Conservation (phyloP, 352 stramenopile genomes). For the Globisporangium mamillatum region DNA sequence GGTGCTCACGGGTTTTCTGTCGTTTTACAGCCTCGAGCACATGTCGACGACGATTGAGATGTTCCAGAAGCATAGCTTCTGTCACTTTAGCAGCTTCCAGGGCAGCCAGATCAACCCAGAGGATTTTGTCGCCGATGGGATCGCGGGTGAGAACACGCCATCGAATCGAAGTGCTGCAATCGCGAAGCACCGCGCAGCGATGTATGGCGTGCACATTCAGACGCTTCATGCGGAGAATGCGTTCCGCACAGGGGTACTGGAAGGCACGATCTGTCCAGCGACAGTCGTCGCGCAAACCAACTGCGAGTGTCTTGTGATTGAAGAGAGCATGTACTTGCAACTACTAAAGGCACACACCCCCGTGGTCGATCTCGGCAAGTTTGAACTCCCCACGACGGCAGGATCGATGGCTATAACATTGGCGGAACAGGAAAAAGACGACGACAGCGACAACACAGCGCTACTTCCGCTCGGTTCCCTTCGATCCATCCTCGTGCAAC, state of each 20-base stretch:
- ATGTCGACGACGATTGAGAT: constrained; percentile 55
- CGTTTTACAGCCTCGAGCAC: constrained; percentile 63
- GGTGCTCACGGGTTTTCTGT: constrained; percentile 50
- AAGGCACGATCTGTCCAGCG: constrained; percentile 36
- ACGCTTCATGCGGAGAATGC: constrained; percentile 47
- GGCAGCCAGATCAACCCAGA: constrained; percentile 30
- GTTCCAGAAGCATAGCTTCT: constrained; percentile 62
- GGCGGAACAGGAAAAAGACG: neutral
- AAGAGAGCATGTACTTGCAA: constrained; percentile 38
- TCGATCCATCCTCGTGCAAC: constrained; percentile 11
- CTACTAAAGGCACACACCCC: constrained; percentile 37
- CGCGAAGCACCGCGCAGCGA: constrained; percentile 31
- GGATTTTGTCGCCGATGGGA: constrained; percentile 21
- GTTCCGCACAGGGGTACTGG: constrained; percentile 51
- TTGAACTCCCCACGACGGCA: neutral
- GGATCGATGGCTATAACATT: neutral
- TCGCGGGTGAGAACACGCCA: neutral
- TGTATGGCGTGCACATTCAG: constrained; percentile 57
- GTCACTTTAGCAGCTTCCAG: constrained; percentile 34
- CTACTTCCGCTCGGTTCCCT: constrained; percentile 1
- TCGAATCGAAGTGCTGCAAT: constrained; percentile 11
- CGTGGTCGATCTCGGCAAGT: constrained; percentile 28
- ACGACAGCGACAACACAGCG: neutral
- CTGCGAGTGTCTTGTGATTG: constrained; percentile 48
- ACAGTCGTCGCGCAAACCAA: constrained; percentile 55